Conservation (phyloP, 2,329 filamentous ascomycete species). For the Cladosporium sp. region DNA sequence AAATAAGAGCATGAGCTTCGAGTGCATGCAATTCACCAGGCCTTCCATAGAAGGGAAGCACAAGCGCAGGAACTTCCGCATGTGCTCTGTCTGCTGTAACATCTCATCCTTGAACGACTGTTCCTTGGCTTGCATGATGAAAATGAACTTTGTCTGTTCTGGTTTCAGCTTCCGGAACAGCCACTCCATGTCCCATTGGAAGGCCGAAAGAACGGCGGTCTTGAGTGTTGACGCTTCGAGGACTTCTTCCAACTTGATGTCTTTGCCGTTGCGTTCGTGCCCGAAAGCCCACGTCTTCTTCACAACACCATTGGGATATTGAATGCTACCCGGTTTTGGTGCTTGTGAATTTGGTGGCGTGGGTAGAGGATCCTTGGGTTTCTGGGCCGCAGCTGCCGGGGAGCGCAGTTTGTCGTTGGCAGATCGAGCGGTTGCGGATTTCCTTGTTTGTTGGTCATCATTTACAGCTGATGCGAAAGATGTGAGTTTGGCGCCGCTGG, state of each 20-base stretch:
- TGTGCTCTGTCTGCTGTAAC: constrained; percentile 24
- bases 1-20: constrained; percentile 87
- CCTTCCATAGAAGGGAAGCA: constrained; percentile 81
- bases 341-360: background rate
- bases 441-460: constrained; percentile 19
- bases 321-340: constrained; percentile 18
- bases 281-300: constrained; percentile 76
- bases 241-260: constrained; percentile 85
- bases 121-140: constrained; percentile 57
- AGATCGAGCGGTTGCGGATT: constrained; percentile 19
- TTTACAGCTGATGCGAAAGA: constrained; percentile 22
- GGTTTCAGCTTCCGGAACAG: constrained; percentile 56
- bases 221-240: constrained; percentile 67
- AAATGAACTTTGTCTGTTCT: constrained; percentile 42
- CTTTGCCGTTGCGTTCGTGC: constrained; percentile 56
- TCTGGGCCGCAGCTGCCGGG: background rate
- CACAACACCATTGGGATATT: constrained; percentile 60
- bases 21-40: constrained; percentile 75
- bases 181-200: constrained; percentile 81
- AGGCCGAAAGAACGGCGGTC: constrained; percentile 79
- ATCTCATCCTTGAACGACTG: constrained; percentile 33
- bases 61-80: constrained; percentile 48
- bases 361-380: background rate
- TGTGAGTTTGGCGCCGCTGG: constrained; percentile 23
- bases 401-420: constrained; percentile 19